Evolutionary conservation across 1,139 yeast species (phyloP).

Genomic region (Kazachstania sp.): DNA sequence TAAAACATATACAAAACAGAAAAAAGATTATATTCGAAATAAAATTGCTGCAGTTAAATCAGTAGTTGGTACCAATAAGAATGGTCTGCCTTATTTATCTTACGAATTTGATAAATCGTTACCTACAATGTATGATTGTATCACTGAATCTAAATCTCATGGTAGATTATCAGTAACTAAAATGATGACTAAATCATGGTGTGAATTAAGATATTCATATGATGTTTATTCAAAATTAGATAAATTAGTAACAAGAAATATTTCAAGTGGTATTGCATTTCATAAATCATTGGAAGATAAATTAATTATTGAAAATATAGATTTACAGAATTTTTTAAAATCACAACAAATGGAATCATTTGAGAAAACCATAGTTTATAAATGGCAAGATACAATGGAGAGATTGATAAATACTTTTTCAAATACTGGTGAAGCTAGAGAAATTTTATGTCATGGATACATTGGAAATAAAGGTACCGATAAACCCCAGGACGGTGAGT

Average conservation of each 20-base stretch:
- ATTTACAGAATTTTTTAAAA: conserved; percentile 20
- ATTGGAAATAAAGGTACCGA: conserved; percentile 26
- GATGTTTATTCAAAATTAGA: conserved; percentile 37
- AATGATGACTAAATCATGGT: conserved; percentile 42
- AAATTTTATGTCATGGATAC: conserved; percentile 49
- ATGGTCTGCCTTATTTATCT: conserved; percentile 2
- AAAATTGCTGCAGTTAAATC: not conserved
- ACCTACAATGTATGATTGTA: conserved; percentile 1
- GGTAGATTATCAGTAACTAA: conserved; percentile 35
- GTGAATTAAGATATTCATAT: conserved; percentile 43
- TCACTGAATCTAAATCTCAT: not conserved
- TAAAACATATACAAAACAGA: not conserved
- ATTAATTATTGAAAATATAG: conserved; percentile 33
- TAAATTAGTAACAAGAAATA: conserved; percentile 26
- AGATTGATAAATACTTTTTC: conserved; percentile 27
- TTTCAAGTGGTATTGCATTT: conserved; percentile 36
- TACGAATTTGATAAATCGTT: conserved; percentile 8
- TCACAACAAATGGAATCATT: conserved; percentile 20
- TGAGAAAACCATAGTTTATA: conserved; percentile 12
- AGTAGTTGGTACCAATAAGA: conserved; percentile 7
- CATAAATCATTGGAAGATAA: conserved; percentile 39
- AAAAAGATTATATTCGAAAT: not conserved
- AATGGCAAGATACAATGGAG: conserved; percentile 4
- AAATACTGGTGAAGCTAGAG: conserved; percentile 48
- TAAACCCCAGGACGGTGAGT: conserved; percentile 5